Conservation (phyloP, 345 rosid species). For the Eucalyptus victrix region DNA sequence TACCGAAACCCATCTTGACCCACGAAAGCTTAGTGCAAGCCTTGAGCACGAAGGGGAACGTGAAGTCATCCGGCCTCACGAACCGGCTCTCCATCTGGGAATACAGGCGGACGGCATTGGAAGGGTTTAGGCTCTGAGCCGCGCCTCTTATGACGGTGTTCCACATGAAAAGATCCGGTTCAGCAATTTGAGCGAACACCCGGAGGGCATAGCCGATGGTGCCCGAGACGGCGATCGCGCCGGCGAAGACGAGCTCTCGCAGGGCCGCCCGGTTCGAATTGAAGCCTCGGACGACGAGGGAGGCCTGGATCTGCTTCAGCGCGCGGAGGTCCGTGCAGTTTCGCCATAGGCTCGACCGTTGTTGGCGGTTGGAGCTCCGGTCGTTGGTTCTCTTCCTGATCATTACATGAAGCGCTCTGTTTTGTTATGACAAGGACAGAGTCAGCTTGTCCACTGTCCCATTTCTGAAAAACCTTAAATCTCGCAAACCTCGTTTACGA, state of each 20-base stretch:
- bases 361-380: slow-evolving; percentile 1
- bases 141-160: slow-evolving; percentile 55
- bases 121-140: slow-evolving; percentile 32
- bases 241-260: slow-evolving; percentile 43
- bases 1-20: slow-evolving; percentile 25
- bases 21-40: slow-evolving; percentile 35
- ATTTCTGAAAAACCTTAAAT: not conserved
- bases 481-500: not conserved
- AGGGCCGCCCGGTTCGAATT: slow-evolving; percentile 18
- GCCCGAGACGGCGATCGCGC: slow-evolving; percentile 16
- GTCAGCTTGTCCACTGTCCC: not conserved
- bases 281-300: slow-evolving; percentile 33
- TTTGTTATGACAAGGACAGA: not conserved
- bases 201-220: slow-evolving; percentile 36
- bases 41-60: slow-evolving; percentile 52
- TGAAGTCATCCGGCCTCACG: slow-evolving; percentile 44
- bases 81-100: not conserved
- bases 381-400: slow-evolving; percentile 2
- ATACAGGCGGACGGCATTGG: slow-evolving; percentile 8
- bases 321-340: slow-evolving; percentile 31
- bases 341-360: slow-evolving; percentile 1
- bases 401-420: not conserved
- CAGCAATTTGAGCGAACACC: slow-evolving; percentile 27
- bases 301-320: slow-evolving; percentile 50
- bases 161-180: slow-evolving; percentile 64